Evolutionary conservation across 2,329 filamentous ascomycete genomes (phyloP).

Genomic region (Lasiodiplodia theobromae): DNA sequence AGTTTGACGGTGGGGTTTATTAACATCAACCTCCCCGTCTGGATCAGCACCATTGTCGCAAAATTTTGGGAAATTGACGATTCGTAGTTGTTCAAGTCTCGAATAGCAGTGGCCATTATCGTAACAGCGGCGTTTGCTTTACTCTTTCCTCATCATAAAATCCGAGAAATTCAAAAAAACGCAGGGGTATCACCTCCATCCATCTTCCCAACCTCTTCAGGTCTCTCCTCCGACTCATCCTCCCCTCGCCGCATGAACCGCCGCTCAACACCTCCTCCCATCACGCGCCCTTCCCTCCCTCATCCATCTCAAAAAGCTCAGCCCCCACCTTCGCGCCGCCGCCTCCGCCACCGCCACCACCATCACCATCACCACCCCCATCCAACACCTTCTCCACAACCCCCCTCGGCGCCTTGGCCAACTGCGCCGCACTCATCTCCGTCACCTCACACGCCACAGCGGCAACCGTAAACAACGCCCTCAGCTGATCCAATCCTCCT

Average conservation of each 20-base stretch:
- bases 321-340: neutral
- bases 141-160: too few relatives aligned
- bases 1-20: neutral
- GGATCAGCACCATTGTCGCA: neutral
- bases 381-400: neutral
- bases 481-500: constrained; percentile 42
- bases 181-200: too few relatives aligned
- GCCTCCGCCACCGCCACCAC: neutral
- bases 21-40: neutral
- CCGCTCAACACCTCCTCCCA: too few relatives aligned
- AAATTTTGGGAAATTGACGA: neutral
- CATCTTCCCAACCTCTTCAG: too few relatives aligned
- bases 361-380: neutral
- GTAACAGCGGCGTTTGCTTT: too few relatives aligned
- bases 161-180: too few relatives aligned
- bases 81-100: neutral
- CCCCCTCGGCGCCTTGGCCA: neutral
- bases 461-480: constrained; percentile 41
- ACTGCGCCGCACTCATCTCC: constrained; percentile 32
- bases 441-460: constrained; percentile 37
- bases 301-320: neutral
- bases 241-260: too few relatives aligned
- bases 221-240: too few relatives aligned
- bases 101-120: too few relatives aligned
- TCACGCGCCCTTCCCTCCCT: neutral